These are phyloP conservation scores for Solanum pimpinellifolium DNA, from an alignment of 257 asterid genomes.

Conservation along the genomic window DNA sequence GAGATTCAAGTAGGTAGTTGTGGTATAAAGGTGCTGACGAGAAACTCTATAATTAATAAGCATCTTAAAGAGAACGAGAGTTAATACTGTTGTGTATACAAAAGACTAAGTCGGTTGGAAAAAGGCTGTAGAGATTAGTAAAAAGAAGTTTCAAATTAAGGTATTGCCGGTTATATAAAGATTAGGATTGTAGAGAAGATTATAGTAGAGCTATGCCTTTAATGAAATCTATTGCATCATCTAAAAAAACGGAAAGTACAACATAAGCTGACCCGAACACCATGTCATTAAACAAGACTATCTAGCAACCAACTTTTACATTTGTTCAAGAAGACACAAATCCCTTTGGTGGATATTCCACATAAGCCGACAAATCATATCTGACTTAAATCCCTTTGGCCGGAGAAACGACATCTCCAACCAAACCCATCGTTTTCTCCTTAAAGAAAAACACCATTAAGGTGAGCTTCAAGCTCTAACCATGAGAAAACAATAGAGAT, in stretches of 20 bases:
- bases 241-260: not conserved
- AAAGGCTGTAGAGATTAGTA: not conserved
- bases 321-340: not conserved
- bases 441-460: not conserved
- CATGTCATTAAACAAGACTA: not conserved
- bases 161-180: not conserved
- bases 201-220: not conserved
- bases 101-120: not conserved
- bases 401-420: not conserved
- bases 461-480: not conserved
- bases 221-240: not conserved
- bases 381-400: not conserved
- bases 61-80: not conserved
- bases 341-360: not conserved
- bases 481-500: not conserved
- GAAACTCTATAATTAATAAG: not conserved
- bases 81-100: not conserved
- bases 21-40: not conserved
- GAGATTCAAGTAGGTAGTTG: not conserved
- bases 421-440: not conserved
- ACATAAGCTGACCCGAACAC: not conserved
- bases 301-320: not conserved
- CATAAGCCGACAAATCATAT: too few species aligned
- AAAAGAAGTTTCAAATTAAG: not conserved
- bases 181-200: not conserved